These are phyloP conservation scores for Artemisia annua DNA, from an alignment of 129 eudicot species.

Conservation along the genomic window DNA sequence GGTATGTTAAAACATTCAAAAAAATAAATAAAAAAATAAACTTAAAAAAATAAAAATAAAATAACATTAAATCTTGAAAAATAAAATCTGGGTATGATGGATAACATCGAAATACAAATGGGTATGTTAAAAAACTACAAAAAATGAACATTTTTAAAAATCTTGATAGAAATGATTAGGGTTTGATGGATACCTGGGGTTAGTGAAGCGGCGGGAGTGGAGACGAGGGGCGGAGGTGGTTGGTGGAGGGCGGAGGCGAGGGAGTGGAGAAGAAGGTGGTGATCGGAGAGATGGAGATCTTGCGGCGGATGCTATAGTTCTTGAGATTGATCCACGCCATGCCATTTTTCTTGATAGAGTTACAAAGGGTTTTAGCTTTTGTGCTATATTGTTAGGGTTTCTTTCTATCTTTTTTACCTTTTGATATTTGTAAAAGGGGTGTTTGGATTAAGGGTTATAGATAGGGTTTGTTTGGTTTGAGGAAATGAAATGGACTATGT, in stretches of 20 bases:
- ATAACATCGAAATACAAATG: no score
- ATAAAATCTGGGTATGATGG: no score
- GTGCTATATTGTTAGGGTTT: constrained; percentile 17
- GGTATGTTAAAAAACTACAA: no score
- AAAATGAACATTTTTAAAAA: no score
- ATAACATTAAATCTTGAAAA: no score
- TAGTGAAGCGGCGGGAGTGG: constrained; percentile 59
- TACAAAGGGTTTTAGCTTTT: constrained; percentile 28
- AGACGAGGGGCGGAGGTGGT: constrained; percentile 48
- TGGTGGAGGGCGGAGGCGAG: constrained; percentile 63
- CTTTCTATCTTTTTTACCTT: constrained; percentile 7
- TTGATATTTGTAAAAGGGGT: no score
- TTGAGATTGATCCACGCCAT: constrained; percentile 77
- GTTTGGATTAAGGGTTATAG: no score
- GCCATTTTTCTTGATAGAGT: constrained; percentile 48
- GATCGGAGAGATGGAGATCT: constrained; percentile 64
- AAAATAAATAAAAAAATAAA: no score
- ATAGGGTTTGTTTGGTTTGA: no score
- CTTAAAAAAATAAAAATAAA: no score
- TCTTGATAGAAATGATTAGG: background rate
- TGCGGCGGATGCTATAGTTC: constrained; percentile 73
- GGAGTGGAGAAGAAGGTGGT: constrained; percentile 53
- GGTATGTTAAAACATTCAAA: no score
- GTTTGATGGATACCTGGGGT: constrained; percentile 52
- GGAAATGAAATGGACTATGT: no score